A percentile compares a stretch with the other conserved stretches of the same genome.
Evolutionary conservation across 2,329 filamentous ascomycete genomes (phyloP).

Genomic region (Raffaelea arxii): DNA sequence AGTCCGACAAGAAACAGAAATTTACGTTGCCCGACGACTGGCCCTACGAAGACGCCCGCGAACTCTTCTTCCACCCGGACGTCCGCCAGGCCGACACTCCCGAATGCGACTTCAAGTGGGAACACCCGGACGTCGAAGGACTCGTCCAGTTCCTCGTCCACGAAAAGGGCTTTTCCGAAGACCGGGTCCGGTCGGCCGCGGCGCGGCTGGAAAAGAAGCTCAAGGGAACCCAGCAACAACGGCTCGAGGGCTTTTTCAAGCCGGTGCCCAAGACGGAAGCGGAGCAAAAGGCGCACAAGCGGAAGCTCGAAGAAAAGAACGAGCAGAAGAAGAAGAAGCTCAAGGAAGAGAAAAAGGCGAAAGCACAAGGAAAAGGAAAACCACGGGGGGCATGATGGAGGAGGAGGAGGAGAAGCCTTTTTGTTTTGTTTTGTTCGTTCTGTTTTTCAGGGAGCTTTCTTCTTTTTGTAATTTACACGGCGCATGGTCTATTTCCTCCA

Average conservation of each 20-base stretch:
- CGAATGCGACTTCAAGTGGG: slow-evolving; percentile 96
- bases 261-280: slow-evolving; percentile 78
- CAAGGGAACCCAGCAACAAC: slow-evolving; percentile 81
- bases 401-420: neutral
- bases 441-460: too few species aligned
- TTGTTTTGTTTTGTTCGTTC: too few species aligned
- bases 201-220: slow-evolving; percentile 78
- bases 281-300: slow-evolving; percentile 76
- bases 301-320: slow-evolving; percentile 86
- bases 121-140: slow-evolving; percentile 81
- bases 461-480: too few species aligned
- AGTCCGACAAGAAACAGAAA: slow-evolving; percentile 68
- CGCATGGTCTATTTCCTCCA: too few species aligned
- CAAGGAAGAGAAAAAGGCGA: slow-evolving; percentile 91
- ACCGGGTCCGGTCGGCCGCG: slow-evolving; percentile 74
- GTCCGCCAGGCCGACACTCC: slow-evolving; percentile 74
- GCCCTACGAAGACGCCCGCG: slow-evolving; percentile 85
- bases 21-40: slow-evolving; percentile 90
- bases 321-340: slow-evolving; percentile 92
- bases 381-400: slow-evolving; percentile 53
- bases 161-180: slow-evolving; percentile 96
- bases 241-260: slow-evolving; percentile 96
- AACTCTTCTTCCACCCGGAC: slow-evolving; percentile 86
- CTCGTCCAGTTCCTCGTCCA: slow-evolving; percentile 81
- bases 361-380: slow-evolving; percentile 83